phyloP scores from a whole-genome alignment of 2,329 filamentous ascomycete species.

The Lasiodiplodia theobromae region DNA sequence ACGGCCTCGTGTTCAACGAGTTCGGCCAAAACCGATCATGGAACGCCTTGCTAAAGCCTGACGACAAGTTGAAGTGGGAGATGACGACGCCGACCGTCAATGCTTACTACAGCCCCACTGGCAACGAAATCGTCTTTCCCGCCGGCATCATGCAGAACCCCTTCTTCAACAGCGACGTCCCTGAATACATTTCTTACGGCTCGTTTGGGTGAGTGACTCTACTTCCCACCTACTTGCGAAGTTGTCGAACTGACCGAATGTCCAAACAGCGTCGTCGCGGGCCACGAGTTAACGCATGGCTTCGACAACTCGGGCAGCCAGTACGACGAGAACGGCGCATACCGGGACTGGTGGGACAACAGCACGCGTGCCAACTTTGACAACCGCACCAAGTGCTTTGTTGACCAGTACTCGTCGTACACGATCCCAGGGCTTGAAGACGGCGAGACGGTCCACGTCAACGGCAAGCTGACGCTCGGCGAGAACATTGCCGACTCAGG shows the following conservation, averaged over 20 bases:
- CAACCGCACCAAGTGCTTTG: conserved; percentile 68
- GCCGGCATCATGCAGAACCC: conserved; percentile 75
- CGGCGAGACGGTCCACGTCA: conserved; percentile 65
- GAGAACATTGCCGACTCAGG: conserved; percentile 78
- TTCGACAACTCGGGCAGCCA: conserved; percentile 72
- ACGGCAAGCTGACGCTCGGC: conserved; percentile 68
- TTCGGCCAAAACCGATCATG: conserved; percentile 60
- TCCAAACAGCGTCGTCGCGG: conserved; percentile 69
- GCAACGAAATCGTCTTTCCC: conserved; percentile 74
- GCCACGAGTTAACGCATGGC: conserved; percentile 74
- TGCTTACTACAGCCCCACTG: conserved; percentile 67
- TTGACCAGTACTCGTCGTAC: conserved; percentile 71
- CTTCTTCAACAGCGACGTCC: conserved; percentile 68
- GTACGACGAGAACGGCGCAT: conserved; percentile 70
- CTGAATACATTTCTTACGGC: conserved; percentile 72
- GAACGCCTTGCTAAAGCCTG: conserved; percentile 66
- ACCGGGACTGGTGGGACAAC: conserved; percentile 72
- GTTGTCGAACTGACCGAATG: conserved; percentile 33
- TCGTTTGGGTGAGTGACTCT: conserved; percentile 59
- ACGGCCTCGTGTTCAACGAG: conserved; percentile 59
- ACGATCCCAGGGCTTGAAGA: conserved; percentile 62
- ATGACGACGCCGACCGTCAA: conserved; percentile 63
- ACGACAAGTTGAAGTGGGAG: conserved; percentile 53
- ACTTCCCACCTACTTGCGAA: conserved; percentile 67
- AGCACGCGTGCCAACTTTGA: conserved; percentile 65